Base-by-base conservation (phyloP, 2,329 filamentous ascomycete genomes). In the Rasamsonia emersonii region DNA sequence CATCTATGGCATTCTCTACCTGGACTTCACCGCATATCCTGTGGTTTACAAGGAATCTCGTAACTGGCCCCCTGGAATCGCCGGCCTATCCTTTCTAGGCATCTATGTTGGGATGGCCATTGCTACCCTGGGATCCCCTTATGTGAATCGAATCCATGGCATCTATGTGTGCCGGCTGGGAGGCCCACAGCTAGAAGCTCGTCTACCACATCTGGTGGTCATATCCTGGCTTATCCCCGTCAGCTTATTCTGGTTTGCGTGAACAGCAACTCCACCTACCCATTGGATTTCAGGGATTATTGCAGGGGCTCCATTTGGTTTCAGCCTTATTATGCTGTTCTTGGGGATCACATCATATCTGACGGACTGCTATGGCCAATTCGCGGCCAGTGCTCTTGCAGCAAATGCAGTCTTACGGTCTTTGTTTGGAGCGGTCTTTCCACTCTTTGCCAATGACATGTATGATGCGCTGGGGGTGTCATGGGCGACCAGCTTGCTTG, bases 381-480 rank as follows among this genome's bases (percentile, higher is more conserved):
- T 36, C 17, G 42, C 42, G 2, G 51, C 55, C 3, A 51, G 46
- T 11, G 51, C 51, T 5, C 36, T 51, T 5, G 53, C 53, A 1
- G 57, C 56, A 1, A 58, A 55, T 25, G 50, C 50, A 5, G 42
- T 59, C 3, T 41, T 57, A 24, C 42, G 57, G 16, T 56, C 55
- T 27, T 21, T 33, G 2, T 36, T 50, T n/a, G 56, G 54, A 0
- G 54, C 49, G 3, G 50, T 50, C 2, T 61, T 59, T 30, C 57
- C 56, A 2, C 41, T 61, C 5, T 61, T 59, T 29, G 53, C 54
- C 5, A 33, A 50, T 5, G 38, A 46, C 18, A 44, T 84, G 60
- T 81, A 77, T 47, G 63, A 71, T 26, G 71, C 70, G 15, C 54
- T 85, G 5, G 77, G 78, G 0, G 66, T 78, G n/a, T 71, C 67